Evolutionary conservation across 345 rosid genomes (phyloP).

Genomic region (Pistacia integerrima): DNA sequence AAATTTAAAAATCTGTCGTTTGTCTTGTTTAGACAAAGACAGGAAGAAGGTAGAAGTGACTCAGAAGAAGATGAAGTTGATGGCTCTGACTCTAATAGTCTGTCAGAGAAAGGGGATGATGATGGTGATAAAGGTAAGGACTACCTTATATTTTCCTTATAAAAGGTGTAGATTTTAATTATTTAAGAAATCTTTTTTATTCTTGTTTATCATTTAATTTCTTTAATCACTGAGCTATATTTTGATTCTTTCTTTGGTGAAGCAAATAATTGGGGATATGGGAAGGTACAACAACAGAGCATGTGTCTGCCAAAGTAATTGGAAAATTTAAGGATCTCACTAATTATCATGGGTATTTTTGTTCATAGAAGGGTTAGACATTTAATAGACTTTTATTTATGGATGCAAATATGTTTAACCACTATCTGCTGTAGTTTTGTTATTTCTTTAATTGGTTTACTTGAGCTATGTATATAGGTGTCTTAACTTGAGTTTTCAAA

Average conservation of each 20-base stretch:
- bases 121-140: constrained; percentile 41
- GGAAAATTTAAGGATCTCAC: neutral
- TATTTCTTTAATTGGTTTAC: neutral
- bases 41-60: constrained; percentile 58
- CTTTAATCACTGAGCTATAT: neutral
- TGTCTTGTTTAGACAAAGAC: constrained; percentile 43
- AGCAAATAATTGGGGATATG: neutral
- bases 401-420: too few relatives aligned
- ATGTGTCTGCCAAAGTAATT: neutral
- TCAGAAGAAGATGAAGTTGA: constrained; percentile 53
- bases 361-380: too few relatives aligned
- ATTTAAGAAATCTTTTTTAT: neutral
- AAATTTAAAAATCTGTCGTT: constrained; percentile 4
- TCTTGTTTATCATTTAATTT: neutral
- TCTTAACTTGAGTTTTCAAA: neutral
- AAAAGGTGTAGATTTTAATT: neutral
- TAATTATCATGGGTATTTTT: neutral
- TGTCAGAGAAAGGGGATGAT: constrained; percentile 38
- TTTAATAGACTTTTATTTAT: too few relatives aligned
- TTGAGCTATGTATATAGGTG: neutral
- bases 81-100: constrained; percentile 37
- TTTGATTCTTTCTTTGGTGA: neutral
- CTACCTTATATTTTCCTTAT: constrained; percentile 8
- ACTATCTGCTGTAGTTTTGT: neutral
- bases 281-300: neutral